Base-by-base conservation (phyloP, 495 filamentous ascomycete species). In the Xylaria sp. region DNA sequence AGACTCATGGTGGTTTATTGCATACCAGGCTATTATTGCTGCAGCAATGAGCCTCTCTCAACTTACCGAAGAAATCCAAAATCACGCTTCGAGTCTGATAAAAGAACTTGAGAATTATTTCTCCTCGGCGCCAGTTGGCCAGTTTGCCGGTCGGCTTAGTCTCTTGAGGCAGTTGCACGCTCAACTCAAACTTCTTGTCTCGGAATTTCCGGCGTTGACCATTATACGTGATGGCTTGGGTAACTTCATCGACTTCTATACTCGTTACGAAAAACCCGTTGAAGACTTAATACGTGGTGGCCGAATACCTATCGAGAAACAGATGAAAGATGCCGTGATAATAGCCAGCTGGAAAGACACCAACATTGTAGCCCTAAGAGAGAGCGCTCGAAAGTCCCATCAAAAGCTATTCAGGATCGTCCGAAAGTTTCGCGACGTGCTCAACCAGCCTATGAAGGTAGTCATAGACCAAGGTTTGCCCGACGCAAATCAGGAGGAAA, bases 331-430 rank as follows among this genome's bases (percentile, higher is more conserved):
- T 71, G 90, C 97, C 37, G 85, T 98, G 26, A 86, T 95, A 40
- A 80, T 98, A 68, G 93, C 93, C 2, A 97, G 93, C 77, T 98
- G 97, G 97, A 96, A 97, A 76, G 97, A 98, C 74, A 97, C 92
- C 29, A 98, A 97, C 72, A 95, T 99, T 63, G 89, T 92, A 66
- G 92, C 93, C 8, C 81, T 99, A 48, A 86, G 89, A 75, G 94
- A 97, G 70, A 97, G 94, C 79, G 93, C 96, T 2, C 88, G 90
- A 76, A 89, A 91, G 68, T 98, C 95, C 9, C 97, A 98, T 77
- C 88, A 91, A 73, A 97, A 97, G 78, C 85, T 99, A 12, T 95
- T 97, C 80, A 95, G 93, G 75, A 81, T 97, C 35, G 93, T 99
- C 62, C 87, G 93, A 61, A 97, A 97, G 81, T 98, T 97, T 78